Evolutionary conservation across 129 eudicot genomes (phyloP), one percentile per base, ranked within the genome.

Genomic region (Arctium minus): DNA sequence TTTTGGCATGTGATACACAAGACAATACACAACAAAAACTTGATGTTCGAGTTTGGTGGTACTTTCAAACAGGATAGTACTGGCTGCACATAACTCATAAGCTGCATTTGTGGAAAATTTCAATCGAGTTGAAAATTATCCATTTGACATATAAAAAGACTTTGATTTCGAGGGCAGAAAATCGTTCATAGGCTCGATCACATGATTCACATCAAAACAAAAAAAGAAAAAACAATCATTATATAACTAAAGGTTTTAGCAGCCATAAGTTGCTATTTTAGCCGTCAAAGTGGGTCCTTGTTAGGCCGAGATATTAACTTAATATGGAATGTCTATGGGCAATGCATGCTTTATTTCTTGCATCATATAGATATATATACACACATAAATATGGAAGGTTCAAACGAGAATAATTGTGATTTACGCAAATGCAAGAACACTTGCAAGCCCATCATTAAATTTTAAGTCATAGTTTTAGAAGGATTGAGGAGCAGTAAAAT

Each of bases 221-320:
- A 60, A 60, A 17, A 60, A 1, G 29, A 5, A 60, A 60, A 60
- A 17, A 1, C 0, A 13, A 15, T 60, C 2, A 60, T 18, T 35
- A 70, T 50, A 80, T 15, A 46, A 81, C 17, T 7, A 22, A 73
- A 62, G 3, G 70, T 68, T 39, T 64, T 64, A 67, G 80, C 75
- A 82, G 75, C 80, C 80, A 82, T 39, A 9, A 40, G 13, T 74
- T 81, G 29, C 8, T 56, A 15, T 31, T 82, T 81, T 62, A 67
- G 84, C 72, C 32, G 53, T 72, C 84, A 33, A 79, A 85, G 87
- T 74, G 84, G 87, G 81, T 44, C 87, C 80, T 70, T n/a, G 50
- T 15, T 75, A 75, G 76, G 53, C 76, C 1, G 69, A 80, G 37
- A 80, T 22, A 78, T 44, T 32, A 56, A 2, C 53, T 71, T 35